Percentiles rank a stretch among this genome's conserved stretches.
Conservation (phyloP, 306 rosid species). For the Lathyrus oleraceus region DNA sequence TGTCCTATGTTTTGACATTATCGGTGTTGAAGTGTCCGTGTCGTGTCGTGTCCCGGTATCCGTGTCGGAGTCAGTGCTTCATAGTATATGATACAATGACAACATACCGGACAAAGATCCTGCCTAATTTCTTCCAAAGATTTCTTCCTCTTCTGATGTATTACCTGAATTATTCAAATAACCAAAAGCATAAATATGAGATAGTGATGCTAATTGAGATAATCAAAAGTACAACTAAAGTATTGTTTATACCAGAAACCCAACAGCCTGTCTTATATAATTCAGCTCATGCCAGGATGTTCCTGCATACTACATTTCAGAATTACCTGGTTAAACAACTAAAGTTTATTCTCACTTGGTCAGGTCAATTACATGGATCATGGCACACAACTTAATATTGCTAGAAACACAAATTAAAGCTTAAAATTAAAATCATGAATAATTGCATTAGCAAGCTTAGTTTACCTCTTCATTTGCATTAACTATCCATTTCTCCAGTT, state of each 20-base stretch:
- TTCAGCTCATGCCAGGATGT: constrained; percentile 99
- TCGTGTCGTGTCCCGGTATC: no score
- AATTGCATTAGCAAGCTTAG: constrained; percentile 15
- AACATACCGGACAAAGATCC: constrained; percentile 95
- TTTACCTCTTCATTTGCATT: constrained; percentile 79
- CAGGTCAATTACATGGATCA: constrained; percentile 12
- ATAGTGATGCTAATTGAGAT: constrained; percentile 8
- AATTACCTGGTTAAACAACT: constrained; percentile 30
- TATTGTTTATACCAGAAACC: constrained; percentile 75
- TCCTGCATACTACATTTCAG: constrained; percentile 79
- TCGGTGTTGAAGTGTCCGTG: no score
- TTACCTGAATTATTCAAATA: constrained; percentile 62
- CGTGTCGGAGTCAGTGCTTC: no score
- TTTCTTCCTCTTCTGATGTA: constrained; percentile 96
- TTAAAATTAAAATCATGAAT: constrained; percentile 13
- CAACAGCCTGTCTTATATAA: constrained; percentile 95
- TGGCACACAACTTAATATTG: background rate
- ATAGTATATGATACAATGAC: constrained; percentile 9
- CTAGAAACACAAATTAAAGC: background rate
- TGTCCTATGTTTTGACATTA: no score
- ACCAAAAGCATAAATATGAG: constrained; percentile 24
- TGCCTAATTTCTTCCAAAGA: constrained; percentile 82
- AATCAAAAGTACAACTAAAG: background rate
- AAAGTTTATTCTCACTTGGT: background rate
- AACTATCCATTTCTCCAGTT: constrained; percentile 93